Percentiles rank a stretch among this genome's conserved stretches.
These are phyloP conservation scores for Acer negundo DNA, from an alignment of 345 rosid species.

Conservation along the genomic window DNA sequence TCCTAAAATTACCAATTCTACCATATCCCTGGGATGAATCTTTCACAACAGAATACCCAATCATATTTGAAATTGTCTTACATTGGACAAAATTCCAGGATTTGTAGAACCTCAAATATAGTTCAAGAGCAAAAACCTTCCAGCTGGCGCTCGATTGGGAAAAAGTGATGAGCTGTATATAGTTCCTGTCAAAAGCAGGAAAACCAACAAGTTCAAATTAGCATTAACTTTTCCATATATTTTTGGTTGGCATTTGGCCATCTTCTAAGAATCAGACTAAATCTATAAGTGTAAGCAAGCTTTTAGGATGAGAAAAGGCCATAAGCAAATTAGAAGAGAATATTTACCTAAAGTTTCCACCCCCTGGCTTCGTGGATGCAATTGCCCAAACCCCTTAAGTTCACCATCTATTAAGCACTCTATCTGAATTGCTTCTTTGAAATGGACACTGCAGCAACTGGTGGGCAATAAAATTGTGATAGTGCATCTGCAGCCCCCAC, in stretches of 20 bases:
- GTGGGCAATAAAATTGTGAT: slow-evolving; percentile 85
- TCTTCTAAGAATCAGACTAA: not conserved
- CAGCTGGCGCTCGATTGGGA: slow-evolving; percentile 83
- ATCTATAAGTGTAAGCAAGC: not conserved
- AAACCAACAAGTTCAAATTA: not conserved
- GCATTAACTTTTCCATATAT: not conserved
- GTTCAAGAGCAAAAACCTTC: slow-evolving; percentile 77
- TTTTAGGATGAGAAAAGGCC: too few relatives aligned
- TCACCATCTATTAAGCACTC: slow-evolving; percentile 83
- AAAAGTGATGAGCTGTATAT: slow-evolving; percentile 95
- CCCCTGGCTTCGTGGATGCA: slow-evolving; percentile 98
- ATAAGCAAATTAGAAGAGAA: not conserved
- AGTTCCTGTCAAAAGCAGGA: slow-evolving; percentile 53
- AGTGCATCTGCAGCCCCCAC: slow-evolving; percentile 73
- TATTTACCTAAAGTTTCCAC: slow-evolving; percentile 88
- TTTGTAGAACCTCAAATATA: slow-evolving; percentile 89
- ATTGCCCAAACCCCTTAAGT: slow-evolving; percentile 94
- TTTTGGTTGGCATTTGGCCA: not conserved
- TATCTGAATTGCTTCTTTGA: slow-evolving; percentile 80
- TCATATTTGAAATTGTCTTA: slow-evolving; percentile 20
- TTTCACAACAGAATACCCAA: not conserved
- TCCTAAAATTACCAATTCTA: not conserved
- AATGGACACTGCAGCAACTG: slow-evolving; percentile 90
- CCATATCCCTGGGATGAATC: slow-evolving; percentile 1
- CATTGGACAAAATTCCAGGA: slow-evolving; percentile 80